Evolutionary conservation across 768 basidiomycete species (phyloP).

Genomic region (Russula earlei): DNA sequence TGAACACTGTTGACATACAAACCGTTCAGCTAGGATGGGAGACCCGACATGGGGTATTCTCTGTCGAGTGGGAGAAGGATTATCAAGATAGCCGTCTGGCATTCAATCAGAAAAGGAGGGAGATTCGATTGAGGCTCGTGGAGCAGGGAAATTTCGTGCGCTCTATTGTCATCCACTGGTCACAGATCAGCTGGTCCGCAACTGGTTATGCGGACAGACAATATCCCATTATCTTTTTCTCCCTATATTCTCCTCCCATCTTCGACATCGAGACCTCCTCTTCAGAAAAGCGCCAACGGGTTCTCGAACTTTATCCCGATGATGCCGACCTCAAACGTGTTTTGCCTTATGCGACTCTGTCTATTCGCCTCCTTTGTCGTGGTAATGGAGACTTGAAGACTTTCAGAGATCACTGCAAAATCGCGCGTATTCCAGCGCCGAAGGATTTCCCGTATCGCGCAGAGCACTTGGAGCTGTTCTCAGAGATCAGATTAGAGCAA

Average conservation of each 20-base stretch:
- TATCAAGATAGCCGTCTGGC: slow-evolving; percentile 26
- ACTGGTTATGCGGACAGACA: slow-evolving; percentile 26
- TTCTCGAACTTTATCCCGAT: slow-evolving; percentile 28
- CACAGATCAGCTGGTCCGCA: slow-evolving; percentile 35
- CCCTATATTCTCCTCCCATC: slow-evolving; percentile 33
- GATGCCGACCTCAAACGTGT: slow-evolving; percentile 32
- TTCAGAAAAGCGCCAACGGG: slow-evolving; percentile 27
- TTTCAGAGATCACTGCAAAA: slow-evolving; percentile 33
- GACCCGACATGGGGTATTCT: slow-evolving; percentile 49
- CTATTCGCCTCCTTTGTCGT: slow-evolving; percentile 41
- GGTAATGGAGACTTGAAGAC: slow-evolving; percentile 26
- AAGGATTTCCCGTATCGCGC: slow-evolving; percentile 30
- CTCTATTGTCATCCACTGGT: slow-evolving; percentile 36
- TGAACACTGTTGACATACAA: slow-evolving; percentile 26
- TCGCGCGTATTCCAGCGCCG: slow-evolving; percentile 28
- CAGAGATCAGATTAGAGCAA: slow-evolving; percentile 25
- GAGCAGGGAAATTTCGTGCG: slow-evolving; percentile 21
- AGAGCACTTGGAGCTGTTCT: slow-evolving; percentile 38
- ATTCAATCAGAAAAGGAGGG: slow-evolving; percentile 36
- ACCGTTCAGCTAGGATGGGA: slow-evolving; percentile 52
- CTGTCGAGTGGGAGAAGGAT: slow-evolving; percentile 45
- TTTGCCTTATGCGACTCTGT: slow-evolving; percentile 43
- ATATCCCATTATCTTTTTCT: slow-evolving; percentile 33
- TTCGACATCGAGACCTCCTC: slow-evolving; percentile 26
- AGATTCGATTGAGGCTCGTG: slow-evolving; percentile 34